Base-by-base conservation (phyloP, 768 basidiomycete genomes). In the Boletus rubescentipes region DNA sequence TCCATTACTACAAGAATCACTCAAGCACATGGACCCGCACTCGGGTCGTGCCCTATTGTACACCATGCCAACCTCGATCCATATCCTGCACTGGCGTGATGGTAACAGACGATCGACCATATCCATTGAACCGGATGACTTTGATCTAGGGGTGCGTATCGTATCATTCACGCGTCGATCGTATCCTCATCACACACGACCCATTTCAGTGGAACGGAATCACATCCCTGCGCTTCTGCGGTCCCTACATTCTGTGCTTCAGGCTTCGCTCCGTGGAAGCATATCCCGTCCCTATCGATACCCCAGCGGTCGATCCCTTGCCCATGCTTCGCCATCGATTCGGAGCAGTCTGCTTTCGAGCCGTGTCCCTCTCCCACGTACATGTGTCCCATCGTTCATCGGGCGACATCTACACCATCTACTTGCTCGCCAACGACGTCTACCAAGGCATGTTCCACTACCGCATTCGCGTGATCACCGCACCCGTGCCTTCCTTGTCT, bases 361-460 rank as follows among this genome's bases (percentile, higher is more conserved):
- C 44, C 20, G 40, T 53, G 18, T 73, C 73, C 8, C 72, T 79
- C 15, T 75, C 77, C 4, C 68, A 78, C 29, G 77, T 81, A 1
- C 67, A 45, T 72, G 15, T 59, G 53, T 59, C 50, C n/a, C 39
- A 52, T 26, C 31, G 52, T 20, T 47, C 69, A 4, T 76, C 75
- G 37, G 77, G 78, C 36, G 69, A 75, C 11, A 68, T 73, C 16
- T 59, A 55, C n/a, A 57, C 57, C 11, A 36, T 81, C 32, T 72
- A 65, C n/a, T 64, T 82, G 56, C 73, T 85, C 44, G 75, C 69
- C 29, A 72, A 69, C 49, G 73, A 76, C 48, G 53, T 72, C 43
- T 60, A 72, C 23, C 77, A 76, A 62, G 83, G 84, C 2, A 73
- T 85, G 29, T 82, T 79, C 57, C 76, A 77, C 49, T 85, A 72